Percentiles rank a stretch among this genome's conserved stretches.
phyloP scores from a whole-genome alignment of 2,329 filamentous ascomycete genomes.

The Ceratocystis variospora region DNA sequence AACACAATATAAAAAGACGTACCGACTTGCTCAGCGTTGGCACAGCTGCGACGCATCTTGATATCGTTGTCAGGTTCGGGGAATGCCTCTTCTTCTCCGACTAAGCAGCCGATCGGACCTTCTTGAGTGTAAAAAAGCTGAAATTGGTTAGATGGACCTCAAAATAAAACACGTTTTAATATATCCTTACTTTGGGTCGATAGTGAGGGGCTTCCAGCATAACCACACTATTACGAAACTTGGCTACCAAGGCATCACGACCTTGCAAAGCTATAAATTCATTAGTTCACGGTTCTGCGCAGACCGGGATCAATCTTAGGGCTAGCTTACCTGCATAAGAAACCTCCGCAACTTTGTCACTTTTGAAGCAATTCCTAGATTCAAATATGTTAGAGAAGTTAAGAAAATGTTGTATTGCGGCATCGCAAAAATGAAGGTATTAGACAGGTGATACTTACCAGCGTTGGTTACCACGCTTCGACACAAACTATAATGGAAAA shows the following conservation, averaged over 20 bases:
- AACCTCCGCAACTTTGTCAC: slow-evolving; percentile 73
- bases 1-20: slow-evolving; percentile 26
- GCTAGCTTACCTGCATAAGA: slow-evolving; percentile 75
- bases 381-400: background rate
- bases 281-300: slow-evolving; percentile 8
- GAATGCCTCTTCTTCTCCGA: slow-evolving; percentile 62
- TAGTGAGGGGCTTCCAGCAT: slow-evolving; percentile 77
- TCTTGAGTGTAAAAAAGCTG: slow-evolving; percentile 42
- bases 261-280: slow-evolving; percentile 63
- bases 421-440: background rate
- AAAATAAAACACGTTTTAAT: background rate
- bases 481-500: slow-evolving; percentile 46
- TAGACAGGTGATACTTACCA: slow-evolving; percentile 39
- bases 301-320: accelerated
- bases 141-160: slow-evolving; percentile 7
- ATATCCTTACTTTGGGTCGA: slow-evolving; percentile 57
- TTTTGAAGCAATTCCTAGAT: slow-evolving; percentile 63
- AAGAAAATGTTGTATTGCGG: background rate
- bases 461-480: slow-evolving; percentile 53
- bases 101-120: slow-evolving; percentile 33
- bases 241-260: slow-evolving; percentile 76
- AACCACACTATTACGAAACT: slow-evolving; percentile 92
- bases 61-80: slow-evolving; percentile 69
- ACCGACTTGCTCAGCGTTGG: slow-evolving; percentile 77
- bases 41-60: slow-evolving; percentile 75